Conservation (phyloP, 768 basidiomycete genomes). For the Crepidotus variabilis region DNA sequence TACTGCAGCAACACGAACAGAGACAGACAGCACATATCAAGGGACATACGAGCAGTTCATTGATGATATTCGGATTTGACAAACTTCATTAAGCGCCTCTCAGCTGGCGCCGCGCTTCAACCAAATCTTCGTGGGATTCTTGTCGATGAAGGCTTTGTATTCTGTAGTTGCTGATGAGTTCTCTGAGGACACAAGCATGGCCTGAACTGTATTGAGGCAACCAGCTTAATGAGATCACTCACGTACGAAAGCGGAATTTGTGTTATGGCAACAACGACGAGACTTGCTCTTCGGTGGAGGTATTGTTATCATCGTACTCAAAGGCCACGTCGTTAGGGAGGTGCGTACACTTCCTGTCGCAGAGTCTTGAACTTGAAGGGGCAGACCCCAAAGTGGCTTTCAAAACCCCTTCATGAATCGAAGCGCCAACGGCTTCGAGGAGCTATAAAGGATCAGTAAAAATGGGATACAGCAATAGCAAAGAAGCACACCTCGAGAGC, state of each 20-base stretch:
- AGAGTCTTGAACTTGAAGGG: too few relatives aligned
- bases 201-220: not conserved
- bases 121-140: slow-evolving; percentile 14
- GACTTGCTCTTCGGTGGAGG: too few relatives aligned
- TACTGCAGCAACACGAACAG: too few relatives aligned
- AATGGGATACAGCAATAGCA: not conserved
- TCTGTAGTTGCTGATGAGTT: slow-evolving; percentile 13
- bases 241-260: slow-evolving; percentile 24
- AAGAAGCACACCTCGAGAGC: not conserved
- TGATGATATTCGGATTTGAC: slow-evolving; percentile 16
- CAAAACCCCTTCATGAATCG: not conserved
- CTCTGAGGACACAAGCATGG: slow-evolving; percentile 19
- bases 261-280: too few relatives aligned
- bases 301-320: too few relatives aligned
- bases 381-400: too few relatives aligned
- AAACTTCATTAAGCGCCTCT: slow-evolving; percentile 14
- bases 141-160: slow-evolving; percentile 13
- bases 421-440: not conserved
- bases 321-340: too few relatives aligned
- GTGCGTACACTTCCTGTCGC: too few relatives aligned
- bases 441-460: not conserved
- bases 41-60: too few relatives aligned
- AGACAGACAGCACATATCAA: too few relatives aligned
- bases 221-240: too few relatives aligned
- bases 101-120: slow-evolving; percentile 17